Conservation (phyloP, 1,284 basidiomycete genomes). For the Laetiporus sulphureus region DNA sequence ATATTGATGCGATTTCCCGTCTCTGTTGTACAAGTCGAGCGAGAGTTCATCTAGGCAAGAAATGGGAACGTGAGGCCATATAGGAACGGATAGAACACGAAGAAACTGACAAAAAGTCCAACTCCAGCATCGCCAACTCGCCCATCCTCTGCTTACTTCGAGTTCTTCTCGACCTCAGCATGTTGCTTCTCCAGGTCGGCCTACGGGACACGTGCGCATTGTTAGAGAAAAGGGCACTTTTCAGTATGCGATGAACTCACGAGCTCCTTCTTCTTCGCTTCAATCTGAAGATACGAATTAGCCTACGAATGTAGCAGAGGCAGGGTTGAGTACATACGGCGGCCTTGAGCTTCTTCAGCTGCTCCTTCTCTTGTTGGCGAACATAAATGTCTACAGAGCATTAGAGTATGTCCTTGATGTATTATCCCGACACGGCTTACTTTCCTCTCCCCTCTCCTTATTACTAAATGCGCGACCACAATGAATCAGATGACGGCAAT, state of each 20-base stretch:
- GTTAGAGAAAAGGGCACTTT: neutral
- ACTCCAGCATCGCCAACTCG: too few relatives aligned
- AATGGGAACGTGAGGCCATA: too few relatives aligned
- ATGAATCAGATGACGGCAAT: conserved; percentile 4
- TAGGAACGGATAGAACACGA: too few relatives aligned
- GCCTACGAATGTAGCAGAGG: neutral
- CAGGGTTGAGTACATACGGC: conserved; percentile 34
- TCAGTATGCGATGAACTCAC: conserved; percentile 28
- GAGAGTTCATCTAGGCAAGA: too few relatives aligned
- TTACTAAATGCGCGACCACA: conserved; percentile 35
- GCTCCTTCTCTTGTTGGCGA: conserved; percentile 46
- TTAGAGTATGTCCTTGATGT: neutral
- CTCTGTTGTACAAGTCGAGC: too few relatives aligned
- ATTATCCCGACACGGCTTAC: conserved; percentile 24
- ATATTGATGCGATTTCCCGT: too few relatives aligned
- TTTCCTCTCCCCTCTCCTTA: conserved; percentile 71
- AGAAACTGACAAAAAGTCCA: too few relatives aligned
- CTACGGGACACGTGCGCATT: conserved; percentile 8
- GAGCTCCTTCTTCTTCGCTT: conserved; percentile 50
- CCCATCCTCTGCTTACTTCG: too few relatives aligned
- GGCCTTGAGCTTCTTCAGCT: conserved; percentile 49
- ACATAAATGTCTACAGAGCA: conserved; percentile 47
- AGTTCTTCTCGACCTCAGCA: conserved; percentile 15
- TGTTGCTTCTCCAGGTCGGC: conserved; percentile 34
- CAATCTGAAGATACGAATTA: conserved; percentile 36